These are phyloP conservation scores for Phytophthora kernoviae DNA, from an alignment of 352 stramenopile genomes.

Conservation along the genomic window DNA sequence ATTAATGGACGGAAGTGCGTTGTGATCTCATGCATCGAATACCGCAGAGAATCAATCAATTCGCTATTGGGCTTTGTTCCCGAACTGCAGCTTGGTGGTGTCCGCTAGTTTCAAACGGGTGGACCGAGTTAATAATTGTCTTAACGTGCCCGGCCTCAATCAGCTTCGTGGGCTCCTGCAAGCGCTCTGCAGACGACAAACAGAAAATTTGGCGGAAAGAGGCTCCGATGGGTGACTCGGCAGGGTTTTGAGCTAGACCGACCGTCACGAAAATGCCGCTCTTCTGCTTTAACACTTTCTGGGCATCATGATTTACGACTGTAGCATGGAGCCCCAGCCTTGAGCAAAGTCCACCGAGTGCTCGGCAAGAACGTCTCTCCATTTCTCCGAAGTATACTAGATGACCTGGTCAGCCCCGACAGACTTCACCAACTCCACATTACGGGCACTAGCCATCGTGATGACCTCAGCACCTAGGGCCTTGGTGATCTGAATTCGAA, in stretches of 20 bases:
- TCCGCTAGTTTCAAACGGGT: slow-evolving; percentile 52
- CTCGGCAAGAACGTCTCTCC: slow-evolving; percentile 27
- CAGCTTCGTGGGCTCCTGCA: slow-evolving; percentile 19
- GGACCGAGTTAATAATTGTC: slow-evolving; percentile 41
- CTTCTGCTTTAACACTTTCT: slow-evolving; percentile 33
- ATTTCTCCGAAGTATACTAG: slow-evolving; percentile 54
- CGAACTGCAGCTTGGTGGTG: slow-evolving; percentile 52
- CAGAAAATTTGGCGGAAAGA: slow-evolving; percentile 16
- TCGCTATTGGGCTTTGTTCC: slow-evolving; percentile 42
- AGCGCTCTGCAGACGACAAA: slow-evolving; percentile 11
- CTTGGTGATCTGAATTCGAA: slow-evolving; percentile 64
- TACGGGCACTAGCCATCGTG: slow-evolving; percentile 36
- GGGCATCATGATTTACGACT: slow-evolving; percentile 23
- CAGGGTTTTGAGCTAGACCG: slow-evolving; percentile 20
- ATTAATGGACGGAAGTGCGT: no score
- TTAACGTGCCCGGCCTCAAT: slow-evolving; percentile 37
- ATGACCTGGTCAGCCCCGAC: slow-evolving; percentile 48
- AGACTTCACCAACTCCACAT: slow-evolving; percentile 37
- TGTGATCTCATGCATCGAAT: no score
- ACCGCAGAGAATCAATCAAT: no score
- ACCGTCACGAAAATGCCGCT: slow-evolving; percentile 39
- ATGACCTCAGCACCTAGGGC: slow-evolving; percentile 30
- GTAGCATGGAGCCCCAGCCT: slow-evolving; percentile 23
- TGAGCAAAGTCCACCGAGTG: slow-evolving; percentile 43
- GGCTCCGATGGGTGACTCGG: slow-evolving; percentile 32